Evolutionary conservation across 352 stramenopile species (phyloP).

Genomic region (Plasmopara halstedii): DNA sequence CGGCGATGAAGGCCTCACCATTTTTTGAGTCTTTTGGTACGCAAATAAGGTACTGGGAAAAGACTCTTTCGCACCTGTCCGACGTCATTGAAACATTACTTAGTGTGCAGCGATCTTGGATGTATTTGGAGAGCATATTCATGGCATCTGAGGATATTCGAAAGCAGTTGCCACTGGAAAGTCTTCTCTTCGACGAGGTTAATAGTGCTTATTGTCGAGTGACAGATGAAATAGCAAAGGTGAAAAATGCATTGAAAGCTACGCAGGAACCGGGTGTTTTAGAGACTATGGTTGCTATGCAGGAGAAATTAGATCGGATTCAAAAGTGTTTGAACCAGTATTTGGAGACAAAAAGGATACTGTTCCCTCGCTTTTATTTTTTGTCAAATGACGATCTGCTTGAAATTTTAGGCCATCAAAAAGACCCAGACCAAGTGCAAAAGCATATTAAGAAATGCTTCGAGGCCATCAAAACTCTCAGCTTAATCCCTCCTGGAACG

Average conservation of each 20-base stretch:
- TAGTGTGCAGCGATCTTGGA: conserved; percentile 90
- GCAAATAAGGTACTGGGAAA: conserved; percentile 87
- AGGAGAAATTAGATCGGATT: conserved; percentile 83
- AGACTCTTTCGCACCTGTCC: conserved; percentile 71
- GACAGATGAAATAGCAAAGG: conserved; percentile 69
- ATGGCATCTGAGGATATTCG: conserved; percentile 93
- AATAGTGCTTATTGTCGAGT: conserved; percentile 71
- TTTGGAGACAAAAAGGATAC: conserved; percentile 81
- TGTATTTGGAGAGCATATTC: conserved; percentile 94
- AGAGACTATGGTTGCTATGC: conserved; percentile 66
- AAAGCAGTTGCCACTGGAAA: conserved; percentile 88
- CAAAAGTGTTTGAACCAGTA: conserved; percentile 86
- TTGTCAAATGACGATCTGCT: conserved; percentile 85
- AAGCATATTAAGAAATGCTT: conserved; percentile 92
- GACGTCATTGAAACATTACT: conserved; percentile 88
- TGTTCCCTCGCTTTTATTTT: conserved; percentile 86
- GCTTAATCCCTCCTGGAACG: conserved; percentile 50
- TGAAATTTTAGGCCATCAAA: conserved; percentile 83
- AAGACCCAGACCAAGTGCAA: conserved; percentile 84
- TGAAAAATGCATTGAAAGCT: conserved; percentile 64
- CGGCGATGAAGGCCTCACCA: conserved; percentile 90
- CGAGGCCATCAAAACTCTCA: conserved; percentile 82
- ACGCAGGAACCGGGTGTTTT: conserved; percentile 57
- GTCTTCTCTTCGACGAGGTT: conserved; percentile 81
- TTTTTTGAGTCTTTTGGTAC: conserved; percentile 90